Percentiles rank a stretch among this genome's conserved stretches.
Evolutionary conservation across 257 asterid genomes (phyloP).

Genomic region (Rauvolfia tetraphylla): DNA sequence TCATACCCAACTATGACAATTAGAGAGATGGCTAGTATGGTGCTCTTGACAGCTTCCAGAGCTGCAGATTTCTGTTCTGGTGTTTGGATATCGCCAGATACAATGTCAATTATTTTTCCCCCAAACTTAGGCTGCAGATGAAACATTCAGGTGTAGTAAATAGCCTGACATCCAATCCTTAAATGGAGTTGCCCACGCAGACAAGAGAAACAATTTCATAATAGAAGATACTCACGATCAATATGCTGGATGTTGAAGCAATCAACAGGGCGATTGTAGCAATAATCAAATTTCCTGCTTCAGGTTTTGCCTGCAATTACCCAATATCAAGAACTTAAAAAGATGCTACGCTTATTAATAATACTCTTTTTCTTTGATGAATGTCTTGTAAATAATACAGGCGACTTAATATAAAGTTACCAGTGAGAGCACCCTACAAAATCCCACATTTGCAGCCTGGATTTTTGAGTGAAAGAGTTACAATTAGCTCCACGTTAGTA

Average conservation of each 20-base stretch:
- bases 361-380: too few relatives aligned
- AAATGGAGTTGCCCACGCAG: constrained; percentile 4
- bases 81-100: constrained; percentile 57
- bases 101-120: constrained; percentile 72
- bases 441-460: constrained; percentile 81
- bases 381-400: constrained; percentile 1
- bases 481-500: constrained; percentile 18
- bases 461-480: constrained; percentile 12
- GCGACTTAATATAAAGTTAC: constrained; percentile 39
- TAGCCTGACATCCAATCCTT: background rate
- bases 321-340: constrained; percentile 17
- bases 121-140: constrained; percentile 69
- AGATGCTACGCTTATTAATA: background rate
- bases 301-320: constrained; percentile 71
- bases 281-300: constrained; percentile 54
- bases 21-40: constrained; percentile 51
- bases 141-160: background rate
- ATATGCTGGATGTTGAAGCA: constrained; percentile 67
- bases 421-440: constrained; percentile 64
- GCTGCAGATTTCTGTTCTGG: constrained; percentile 65
- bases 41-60: constrained; percentile 54
- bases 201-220: background rate
- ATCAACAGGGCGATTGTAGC: constrained; percentile 70
- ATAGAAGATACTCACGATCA: constrained; percentile 52
- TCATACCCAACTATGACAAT: constrained; percentile 67